Conservation (phyloP, 306 rosid genomes). For the Inga leiocalycina region DNA sequence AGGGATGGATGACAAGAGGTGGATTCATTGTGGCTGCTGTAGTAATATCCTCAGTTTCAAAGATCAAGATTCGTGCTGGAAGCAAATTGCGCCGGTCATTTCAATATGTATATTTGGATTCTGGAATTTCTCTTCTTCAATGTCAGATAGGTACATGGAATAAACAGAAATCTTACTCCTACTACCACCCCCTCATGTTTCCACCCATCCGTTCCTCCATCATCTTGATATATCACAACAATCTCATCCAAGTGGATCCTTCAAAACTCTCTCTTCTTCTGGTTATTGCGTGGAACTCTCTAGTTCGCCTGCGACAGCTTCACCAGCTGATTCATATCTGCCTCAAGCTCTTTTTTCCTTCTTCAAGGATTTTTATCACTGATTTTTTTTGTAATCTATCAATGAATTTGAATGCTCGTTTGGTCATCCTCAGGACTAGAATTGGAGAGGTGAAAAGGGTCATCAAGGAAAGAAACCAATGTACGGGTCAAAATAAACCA, state of each 20-base stretch:
- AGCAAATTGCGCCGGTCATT: constrained; percentile 78
- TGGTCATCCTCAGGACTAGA: neutral
- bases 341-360: neutral
- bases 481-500: neutral
- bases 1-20: constrained; percentile 89
- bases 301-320: neutral
- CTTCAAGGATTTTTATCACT: neutral
- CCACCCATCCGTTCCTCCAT: neutral
- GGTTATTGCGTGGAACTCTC: neutral
- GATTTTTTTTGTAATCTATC: neutral
- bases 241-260: neutral
- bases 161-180: constrained; percentile 43
- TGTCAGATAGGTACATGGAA: constrained; percentile 84
- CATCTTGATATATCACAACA: neutral
- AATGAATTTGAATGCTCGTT: neutral
- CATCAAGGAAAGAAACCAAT: neutral
- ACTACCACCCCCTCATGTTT: neutral
- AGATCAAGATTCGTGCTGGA: constrained; percentile 84
- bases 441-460: neutral
- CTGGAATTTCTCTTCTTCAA: constrained; percentile 81
- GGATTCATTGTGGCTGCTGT: constrained; percentile 92
- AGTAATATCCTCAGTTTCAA: constrained; percentile 82
- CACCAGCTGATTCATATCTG: neutral
- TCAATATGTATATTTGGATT: constrained; percentile 74
- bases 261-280: neutral